phyloP scores from a whole-genome alignment of 305 asterid species.

The Andrographis paniculata region DNA sequence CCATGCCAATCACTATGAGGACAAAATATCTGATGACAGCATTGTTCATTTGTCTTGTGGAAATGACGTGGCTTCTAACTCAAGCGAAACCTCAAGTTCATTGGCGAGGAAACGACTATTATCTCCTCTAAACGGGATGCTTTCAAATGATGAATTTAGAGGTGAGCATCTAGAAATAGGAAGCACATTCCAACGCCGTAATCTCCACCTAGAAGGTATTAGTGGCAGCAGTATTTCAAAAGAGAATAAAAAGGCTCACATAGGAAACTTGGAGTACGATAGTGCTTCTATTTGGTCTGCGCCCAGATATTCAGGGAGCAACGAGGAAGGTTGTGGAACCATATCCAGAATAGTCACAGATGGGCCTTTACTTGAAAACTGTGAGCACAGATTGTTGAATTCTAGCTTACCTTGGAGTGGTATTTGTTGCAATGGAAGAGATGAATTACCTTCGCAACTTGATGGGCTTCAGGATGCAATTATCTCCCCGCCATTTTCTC shows the following conservation, averaged over 20 bases:
- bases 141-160: constrained; percentile 34
- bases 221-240: constrained; percentile 24
- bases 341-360: constrained; percentile 34
- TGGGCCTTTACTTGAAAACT: constrained; percentile 43
- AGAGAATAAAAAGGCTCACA: constrained; percentile 61
- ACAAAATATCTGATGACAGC: constrained; percentile 26
- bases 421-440: not conserved
- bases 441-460: constrained; percentile 26
- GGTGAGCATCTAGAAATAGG: constrained; percentile 46
- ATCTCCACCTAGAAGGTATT: constrained; percentile 17
- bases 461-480: constrained; percentile 23
- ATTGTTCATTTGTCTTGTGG: constrained; percentile 22
- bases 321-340: constrained; percentile 24
- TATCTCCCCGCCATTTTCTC: constrained; percentile 44
- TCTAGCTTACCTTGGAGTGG: not conserved
- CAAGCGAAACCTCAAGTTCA: constrained; percentile 36
- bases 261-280: constrained; percentile 31
- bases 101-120: constrained; percentile 52
- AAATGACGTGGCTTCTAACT: constrained; percentile 17
- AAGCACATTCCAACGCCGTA: not conserved
- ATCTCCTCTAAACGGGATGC: constrained; percentile 61
- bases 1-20: constrained; percentile 22
- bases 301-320: constrained; percentile 14
- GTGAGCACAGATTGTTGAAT: constrained; percentile 17
- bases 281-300: constrained; percentile 19